phyloP scores from a whole-genome alignment of 78 protist genomes.

The Dictyostelium citrinum region DNA sequence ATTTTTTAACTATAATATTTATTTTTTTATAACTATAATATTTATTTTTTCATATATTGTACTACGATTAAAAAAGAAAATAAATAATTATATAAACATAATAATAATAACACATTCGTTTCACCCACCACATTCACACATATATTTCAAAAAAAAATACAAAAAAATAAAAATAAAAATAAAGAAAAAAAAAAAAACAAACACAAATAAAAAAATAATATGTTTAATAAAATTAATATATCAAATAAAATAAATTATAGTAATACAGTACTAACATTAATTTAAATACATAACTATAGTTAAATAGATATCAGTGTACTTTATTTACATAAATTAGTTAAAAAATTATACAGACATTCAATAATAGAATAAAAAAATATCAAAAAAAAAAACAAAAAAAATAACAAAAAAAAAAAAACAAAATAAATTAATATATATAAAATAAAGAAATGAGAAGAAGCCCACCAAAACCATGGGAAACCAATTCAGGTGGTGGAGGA shows the following conservation, averaged over 20 bases:
- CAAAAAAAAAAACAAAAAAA: no score
- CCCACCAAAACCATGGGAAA: constrained; percentile 1
- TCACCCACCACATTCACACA: neutral
- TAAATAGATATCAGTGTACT: neutral
- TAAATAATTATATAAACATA: neutral
- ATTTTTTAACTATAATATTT: neutral
- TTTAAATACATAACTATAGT: neutral
- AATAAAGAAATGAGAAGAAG: neutral
- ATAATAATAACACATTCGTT: neutral
- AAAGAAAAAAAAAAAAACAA: neutral
- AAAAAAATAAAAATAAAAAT: neutral
- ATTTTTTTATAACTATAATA: neutral
- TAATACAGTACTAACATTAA: neutral
- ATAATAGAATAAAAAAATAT: neutral
- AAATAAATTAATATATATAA: neutral
- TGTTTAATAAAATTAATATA: neutral
- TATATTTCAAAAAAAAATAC: neutral
- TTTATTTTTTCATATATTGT: neutral
- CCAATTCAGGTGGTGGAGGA: neutral
- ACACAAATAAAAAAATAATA: neutral
- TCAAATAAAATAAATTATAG: neutral
- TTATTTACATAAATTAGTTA: neutral
- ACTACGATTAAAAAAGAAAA: neutral
- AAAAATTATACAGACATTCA: neutral
- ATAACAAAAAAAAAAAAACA: neutral